Evolutionary conservation across 768 basidiomycete species (phyloP).

Genomic region (Leccinum broughii): DNA sequence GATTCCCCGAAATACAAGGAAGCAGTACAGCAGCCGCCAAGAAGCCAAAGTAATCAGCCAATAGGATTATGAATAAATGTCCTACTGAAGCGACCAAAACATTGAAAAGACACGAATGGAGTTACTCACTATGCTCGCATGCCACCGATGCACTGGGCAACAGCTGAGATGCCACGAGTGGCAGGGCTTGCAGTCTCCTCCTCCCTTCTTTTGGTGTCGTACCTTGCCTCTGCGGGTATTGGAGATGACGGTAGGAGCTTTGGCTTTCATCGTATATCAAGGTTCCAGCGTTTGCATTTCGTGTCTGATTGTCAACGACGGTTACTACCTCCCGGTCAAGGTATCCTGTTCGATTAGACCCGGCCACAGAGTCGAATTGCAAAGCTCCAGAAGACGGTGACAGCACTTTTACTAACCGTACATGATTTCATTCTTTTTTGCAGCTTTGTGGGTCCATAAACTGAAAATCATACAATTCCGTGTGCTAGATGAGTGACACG

Average conservation of each 20-base stretch:
- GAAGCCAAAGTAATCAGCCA: no score
- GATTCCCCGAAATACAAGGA: no score
- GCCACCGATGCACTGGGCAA: no score
- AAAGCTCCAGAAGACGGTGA: background rate
- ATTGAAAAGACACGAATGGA: no score
- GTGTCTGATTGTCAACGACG: no score
- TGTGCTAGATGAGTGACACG: background rate
- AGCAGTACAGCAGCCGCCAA: no score
- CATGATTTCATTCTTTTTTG: background rate
- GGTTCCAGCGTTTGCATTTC: no score
- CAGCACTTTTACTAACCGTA: background rate
- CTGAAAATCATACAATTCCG: background rate
- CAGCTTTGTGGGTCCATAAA: background rate
- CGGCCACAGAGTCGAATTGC: background rate
- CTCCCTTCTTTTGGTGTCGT: no score
- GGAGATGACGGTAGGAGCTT: no score
- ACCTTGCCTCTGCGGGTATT: background rate
- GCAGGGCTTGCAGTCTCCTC: background rate
- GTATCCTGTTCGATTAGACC: background rate
- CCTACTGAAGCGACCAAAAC: no score
- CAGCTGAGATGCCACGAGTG: background rate
- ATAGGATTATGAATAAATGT: fast-evolving
- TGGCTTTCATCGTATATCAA: no score
- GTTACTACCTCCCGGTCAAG: background rate
- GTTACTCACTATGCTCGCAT: no score